Evolutionary conservation across 176 grass and related monocot species (phyloP), one percentile per base, ranked within the genome.

Genomic region (Zea luxurians): DNA sequence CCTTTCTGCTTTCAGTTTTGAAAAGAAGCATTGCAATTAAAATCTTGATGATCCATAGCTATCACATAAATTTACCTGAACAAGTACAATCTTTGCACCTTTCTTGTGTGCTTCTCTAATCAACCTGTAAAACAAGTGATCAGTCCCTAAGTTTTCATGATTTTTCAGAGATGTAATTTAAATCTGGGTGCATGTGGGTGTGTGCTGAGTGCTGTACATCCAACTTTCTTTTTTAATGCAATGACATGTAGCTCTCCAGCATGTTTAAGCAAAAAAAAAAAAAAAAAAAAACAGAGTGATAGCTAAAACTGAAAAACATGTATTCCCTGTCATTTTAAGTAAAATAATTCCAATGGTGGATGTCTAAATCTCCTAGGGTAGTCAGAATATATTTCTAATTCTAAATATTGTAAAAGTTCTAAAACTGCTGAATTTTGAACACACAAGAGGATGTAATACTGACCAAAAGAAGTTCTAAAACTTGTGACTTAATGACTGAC

Each of bases 71-170:
- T 82, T 71, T 61, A 95, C 96, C 91, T 99, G 92, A 85, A 95
- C 76, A 11, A 95, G 96, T 65, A 99, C 63, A 64, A 99, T 95
- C 27, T 92, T 92, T 68, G 90, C 92, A 1, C 92, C 96, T 78
- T 99, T 92, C 48, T 85, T 87, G 69, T 95, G 92, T 53, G 96
- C 96, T 85, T 87, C 90, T 88, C 92, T 92, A 78, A 99, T 86
- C 64, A 99, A 92, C 86, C 96, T 95, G 83, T 55, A 89, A 77
- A 61, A 54, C 34, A 16, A 77, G 65, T 13, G 35, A 80, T 52
- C 40, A 54, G 73, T 7, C 16, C 40, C 16, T 35, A 71, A 61
- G 16, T 27, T 78, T 85, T 8, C 54, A 21, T 21, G 36, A 38
- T 61, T 44, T 65, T 74, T 13, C 10, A 81, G 20, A 4, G 8